phyloP scores from a whole-genome alignment of 1,284 basidiomycete species.

The Irpex rosettiformis region DNA sequence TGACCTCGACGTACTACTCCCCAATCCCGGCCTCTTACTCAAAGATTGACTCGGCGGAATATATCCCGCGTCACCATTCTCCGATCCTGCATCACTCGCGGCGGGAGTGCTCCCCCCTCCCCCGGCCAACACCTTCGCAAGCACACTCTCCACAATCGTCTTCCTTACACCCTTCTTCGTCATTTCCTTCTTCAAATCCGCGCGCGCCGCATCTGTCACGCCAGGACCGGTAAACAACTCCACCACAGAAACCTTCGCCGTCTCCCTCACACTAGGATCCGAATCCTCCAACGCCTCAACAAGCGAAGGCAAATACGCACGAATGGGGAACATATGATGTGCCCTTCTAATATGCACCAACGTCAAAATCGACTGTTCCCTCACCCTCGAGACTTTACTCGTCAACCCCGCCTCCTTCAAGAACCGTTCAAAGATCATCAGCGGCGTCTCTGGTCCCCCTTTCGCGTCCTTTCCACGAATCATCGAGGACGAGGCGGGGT shows the following conservation, averaged over 20 bases:
- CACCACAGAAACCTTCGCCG: conserved; percentile 77
- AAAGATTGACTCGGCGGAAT: conserved; percentile 71
- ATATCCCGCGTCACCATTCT: conserved; percentile 56
- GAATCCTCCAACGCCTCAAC: conserved; percentile 88
- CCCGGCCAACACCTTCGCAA: conserved; percentile 55
- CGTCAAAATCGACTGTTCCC: conserved; percentile 73
- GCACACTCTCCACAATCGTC: conserved; percentile 72
- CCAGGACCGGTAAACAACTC: conserved; percentile 81
- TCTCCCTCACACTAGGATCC: conserved; percentile 86
- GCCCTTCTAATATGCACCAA: conserved; percentile 65
- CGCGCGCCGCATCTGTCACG: conserved; percentile 81
- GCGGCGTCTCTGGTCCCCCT: conserved; percentile 64
- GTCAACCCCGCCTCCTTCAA: conserved; percentile 69
- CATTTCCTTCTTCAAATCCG: conserved; percentile 93
- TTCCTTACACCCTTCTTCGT: conserved; percentile 82
- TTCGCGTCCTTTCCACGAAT: conserved; percentile 53
- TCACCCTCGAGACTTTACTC: conserved; percentile 79
- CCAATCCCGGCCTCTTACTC: conserved; percentile 40
- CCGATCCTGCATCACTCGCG: conserved; percentile 51
- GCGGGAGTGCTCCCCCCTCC: conserved; percentile 32
- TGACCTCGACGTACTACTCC: conserved; percentile 36
- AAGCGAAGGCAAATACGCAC: conserved; percentile 77
- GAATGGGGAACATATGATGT: conserved; percentile 76
- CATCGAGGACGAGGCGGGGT: conserved; percentile 35
- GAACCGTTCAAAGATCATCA: conserved; percentile 74